Percentiles rank a stretch among this genome's conserved stretches.
Evolutionary conservation across 116 monocot genomes (phyloP).

Genomic region (Phalaenopsis hybrid): DNA sequence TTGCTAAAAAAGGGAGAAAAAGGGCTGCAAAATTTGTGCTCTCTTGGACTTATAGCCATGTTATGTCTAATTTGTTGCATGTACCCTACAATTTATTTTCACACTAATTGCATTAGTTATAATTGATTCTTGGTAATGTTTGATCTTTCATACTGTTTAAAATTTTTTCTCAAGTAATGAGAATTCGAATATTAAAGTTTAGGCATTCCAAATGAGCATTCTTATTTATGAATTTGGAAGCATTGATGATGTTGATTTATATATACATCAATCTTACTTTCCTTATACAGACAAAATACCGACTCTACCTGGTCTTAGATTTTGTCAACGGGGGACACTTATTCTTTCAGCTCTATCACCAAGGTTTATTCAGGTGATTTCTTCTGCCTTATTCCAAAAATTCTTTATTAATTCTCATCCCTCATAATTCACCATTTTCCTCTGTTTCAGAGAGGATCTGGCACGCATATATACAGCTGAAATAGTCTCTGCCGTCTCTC

Average conservation of each 20-base stretch:
- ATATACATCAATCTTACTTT: not conserved
- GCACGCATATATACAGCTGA: constrained; percentile 93
- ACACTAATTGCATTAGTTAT: not conserved
- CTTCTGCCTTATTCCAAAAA: not conserved
- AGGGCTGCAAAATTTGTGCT: too few relatives aligned
- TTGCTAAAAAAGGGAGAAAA: too few relatives aligned
- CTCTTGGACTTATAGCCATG: not conserved
- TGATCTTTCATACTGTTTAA: not conserved
- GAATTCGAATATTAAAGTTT: too few relatives aligned
- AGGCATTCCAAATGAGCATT: not conserved
- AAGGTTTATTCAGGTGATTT: constrained; percentile 73
- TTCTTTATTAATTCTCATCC: not conserved
- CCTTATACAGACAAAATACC: constrained; percentile 74
- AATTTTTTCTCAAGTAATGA: too few relatives aligned
- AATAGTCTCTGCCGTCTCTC: constrained; percentile 95
- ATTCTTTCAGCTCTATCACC: constrained; percentile 90
- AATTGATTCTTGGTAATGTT: not conserved
- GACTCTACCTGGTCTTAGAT: constrained; percentile 85
- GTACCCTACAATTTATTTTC: not conserved
- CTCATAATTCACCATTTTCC: too few relatives aligned
- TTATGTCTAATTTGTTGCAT: not conserved
- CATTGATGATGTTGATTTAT: not conserved
- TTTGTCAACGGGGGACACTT: constrained; percentile 95
- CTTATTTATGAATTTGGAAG: not conserved
- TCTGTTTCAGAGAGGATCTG: constrained; percentile 78